phyloP scores from a whole-genome alignment of 176 grass and related monocot genomes.

The Aegilops tauschii region DNA sequence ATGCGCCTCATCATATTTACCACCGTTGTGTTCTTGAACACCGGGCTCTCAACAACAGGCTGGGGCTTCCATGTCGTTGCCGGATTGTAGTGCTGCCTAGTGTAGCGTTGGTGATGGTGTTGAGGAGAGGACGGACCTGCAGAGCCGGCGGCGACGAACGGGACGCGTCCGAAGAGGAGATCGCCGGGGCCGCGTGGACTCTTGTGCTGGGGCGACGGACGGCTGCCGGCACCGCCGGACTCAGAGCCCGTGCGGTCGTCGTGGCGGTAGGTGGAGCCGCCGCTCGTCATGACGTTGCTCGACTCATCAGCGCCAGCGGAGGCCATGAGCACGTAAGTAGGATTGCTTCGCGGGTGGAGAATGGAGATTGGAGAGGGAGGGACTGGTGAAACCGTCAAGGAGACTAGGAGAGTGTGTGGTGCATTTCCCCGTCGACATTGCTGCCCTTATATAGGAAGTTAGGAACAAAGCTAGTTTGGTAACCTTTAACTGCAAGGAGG shows the following conservation, averaged over 20 bases:
- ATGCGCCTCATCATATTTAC: conserved; percentile 54
- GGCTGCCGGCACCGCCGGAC: not conserved
- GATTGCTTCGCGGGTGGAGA: not conserved
- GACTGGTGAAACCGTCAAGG: not conserved
- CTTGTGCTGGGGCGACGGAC: conserved; percentile 3
- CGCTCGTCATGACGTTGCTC: not conserved
- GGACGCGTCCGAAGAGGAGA: conserved; percentile 26
- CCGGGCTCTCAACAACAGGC: not conserved
- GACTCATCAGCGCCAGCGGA: not conserved
- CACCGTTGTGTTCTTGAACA: conserved; percentile 30
- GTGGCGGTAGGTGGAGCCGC: not conserved
- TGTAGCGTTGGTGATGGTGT: too few relatives aligned
- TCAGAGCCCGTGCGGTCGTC: not conserved
- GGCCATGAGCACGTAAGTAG: not conserved
- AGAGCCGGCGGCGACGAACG: conserved; percentile 25
- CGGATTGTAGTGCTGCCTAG: not conserved
- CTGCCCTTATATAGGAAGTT: not conserved
- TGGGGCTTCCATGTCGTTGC: not conserved
- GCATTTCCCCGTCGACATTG: not conserved
- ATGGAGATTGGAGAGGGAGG: not conserved
- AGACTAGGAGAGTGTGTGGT: not conserved
- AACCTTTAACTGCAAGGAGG: not conserved
- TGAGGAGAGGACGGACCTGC: not conserved
- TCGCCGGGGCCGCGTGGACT: conserved; percentile 21
- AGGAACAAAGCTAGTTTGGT: not conserved